Evolutionary conservation across 352 stramenopile species (phyloP), one percentile per base, ranked within the genome.

Genomic region (Nothophytophthora sp.): DNA sequence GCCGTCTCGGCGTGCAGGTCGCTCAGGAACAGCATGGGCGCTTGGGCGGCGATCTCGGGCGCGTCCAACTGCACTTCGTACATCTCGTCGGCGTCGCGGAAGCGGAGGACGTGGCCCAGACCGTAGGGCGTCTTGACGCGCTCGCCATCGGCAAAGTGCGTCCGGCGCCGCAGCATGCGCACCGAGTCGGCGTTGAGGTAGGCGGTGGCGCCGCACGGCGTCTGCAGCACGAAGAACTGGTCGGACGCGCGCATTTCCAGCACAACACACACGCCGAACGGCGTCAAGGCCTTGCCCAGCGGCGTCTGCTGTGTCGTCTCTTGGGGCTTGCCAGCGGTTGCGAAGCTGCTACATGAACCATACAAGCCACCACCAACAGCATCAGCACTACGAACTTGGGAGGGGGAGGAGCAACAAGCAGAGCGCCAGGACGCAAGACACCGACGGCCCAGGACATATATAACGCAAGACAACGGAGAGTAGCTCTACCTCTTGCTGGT

Each of bases 161-260:
- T 85, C 19, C 70, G 71, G 33, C 72, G 63, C 43, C 69, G 70
- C 46, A 86, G 40, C 43, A 84, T 53, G 5, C 62, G 70, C 42
- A 86, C 69, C 15, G 67, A 73, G 27, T 84, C 65, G 0, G 61
- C 64, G 30, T 80, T 72, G 24, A 89, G 45, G 37, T 77, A 89
- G 1, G 66, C 78, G 0, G 51, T 80, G 5, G 74, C 70, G 20
- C 74, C 71, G 19, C 45, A 76, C 7, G 57, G 50, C 22, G 56
- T 85, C 70, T 81, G 62, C 22, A 81, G 67, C 30, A 87, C 70
- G 55, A 82, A 84, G 29, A 72, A 74, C 55, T 80, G 76, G 54
- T 86, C 73, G 9, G 53, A n/a, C 7, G 46, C 13, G 28, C 72
- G 72, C 28, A 86, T 60, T 18, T 83, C 63, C 16, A 74, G 38